These are phyloP conservation scores for Cicer chorassanicum DNA, from an alignment of 306 rosid genomes.

Conservation along the genomic window DNA sequence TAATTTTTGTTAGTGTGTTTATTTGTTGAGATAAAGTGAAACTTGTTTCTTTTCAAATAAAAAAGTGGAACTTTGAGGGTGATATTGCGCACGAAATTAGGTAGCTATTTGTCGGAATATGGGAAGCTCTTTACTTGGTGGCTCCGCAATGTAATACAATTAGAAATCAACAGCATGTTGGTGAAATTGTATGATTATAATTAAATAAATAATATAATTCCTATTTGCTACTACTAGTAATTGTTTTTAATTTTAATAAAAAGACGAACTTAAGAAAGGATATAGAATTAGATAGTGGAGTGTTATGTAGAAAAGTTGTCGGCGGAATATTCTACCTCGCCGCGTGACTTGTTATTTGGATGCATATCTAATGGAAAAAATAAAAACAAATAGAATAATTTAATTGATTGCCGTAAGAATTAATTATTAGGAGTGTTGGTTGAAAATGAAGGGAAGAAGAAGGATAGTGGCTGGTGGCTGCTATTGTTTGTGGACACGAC, in stretches of 20 bases:
- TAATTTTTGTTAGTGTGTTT: neutral
- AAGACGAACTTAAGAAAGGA: neutral
- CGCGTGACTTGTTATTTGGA: conserved; percentile 50
- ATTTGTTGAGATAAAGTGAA: conserved; percentile 34
- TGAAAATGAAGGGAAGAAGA: conserved; percentile 20
- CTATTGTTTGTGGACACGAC: conserved; percentile 44
- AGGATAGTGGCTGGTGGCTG: conserved; percentile 24
- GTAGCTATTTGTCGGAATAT: conserved; percentile 47
- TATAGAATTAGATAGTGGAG: conserved; percentile 3
- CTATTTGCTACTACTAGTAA: neutral
- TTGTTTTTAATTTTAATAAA: neutral
- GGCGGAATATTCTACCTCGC: conserved; percentile 50
- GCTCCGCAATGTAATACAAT: conserved; percentile 9
- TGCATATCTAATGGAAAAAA: neutral
- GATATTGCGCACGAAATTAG: conserved; percentile 40
- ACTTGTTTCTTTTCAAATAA: neutral
- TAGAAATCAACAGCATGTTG: neutral
- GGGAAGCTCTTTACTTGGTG: conserved; percentile 37
- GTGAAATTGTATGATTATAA: neutral
- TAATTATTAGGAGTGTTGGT: conserved; percentile 7
- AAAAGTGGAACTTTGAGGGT: conserved; percentile 17
- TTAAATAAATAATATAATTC: neutral
- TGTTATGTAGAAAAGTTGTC: conserved; percentile 49
- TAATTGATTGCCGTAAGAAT: neutral
- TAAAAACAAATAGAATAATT: neutral